A percentile compares a stretch with the other conserved stretches of the same genome.
Conservation (phyloP, 495 filamentous ascomycete genomes). For the Xylaria grammica region DNA sequence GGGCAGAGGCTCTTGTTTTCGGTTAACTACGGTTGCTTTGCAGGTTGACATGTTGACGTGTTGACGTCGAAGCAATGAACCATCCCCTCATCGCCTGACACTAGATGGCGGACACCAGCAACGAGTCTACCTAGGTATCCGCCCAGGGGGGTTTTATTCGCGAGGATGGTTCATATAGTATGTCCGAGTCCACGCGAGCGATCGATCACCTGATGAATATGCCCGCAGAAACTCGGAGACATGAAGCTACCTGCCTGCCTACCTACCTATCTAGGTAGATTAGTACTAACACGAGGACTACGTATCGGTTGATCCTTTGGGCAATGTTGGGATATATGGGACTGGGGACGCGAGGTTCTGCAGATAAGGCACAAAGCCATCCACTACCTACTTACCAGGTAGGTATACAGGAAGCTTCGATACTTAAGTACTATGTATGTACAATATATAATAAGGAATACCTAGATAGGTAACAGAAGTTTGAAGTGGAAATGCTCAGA, state of each 20-base stretch:
- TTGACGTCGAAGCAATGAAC: conserved; percentile 13
- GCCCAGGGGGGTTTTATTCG: neutral
- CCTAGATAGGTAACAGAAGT: too few relatives aligned
- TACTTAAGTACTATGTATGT: too few relatives aligned
- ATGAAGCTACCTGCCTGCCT: neutral
- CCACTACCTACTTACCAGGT: too few relatives aligned
- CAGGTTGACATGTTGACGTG: conserved; percentile 16
- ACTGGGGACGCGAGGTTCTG: too few relatives aligned
- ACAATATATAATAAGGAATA: too few relatives aligned
- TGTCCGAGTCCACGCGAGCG: neutral
- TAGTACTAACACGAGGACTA: neutral
- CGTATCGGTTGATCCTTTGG: neutral
- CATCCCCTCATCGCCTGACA: conserved; percentile 11
- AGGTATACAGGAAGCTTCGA: too few relatives aligned
- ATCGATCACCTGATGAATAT: conserved; percentile 7
- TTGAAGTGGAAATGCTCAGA: too few relatives aligned
- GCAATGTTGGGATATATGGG: too few relatives aligned
- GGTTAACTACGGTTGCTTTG: conserved; percentile 14
- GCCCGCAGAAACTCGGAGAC: neutral
- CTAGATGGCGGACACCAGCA: conserved; percentile 1
- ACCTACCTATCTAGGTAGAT: conserved; percentile 1
- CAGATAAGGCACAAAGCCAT: too few relatives aligned
- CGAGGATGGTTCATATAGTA: conserved; percentile 5
- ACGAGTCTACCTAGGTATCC: neutral
- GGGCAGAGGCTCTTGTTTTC: conserved; percentile 13